Evolutionary conservation across 305 asterid genomes (phyloP).

Genomic region (Rubia balearica): DNA sequence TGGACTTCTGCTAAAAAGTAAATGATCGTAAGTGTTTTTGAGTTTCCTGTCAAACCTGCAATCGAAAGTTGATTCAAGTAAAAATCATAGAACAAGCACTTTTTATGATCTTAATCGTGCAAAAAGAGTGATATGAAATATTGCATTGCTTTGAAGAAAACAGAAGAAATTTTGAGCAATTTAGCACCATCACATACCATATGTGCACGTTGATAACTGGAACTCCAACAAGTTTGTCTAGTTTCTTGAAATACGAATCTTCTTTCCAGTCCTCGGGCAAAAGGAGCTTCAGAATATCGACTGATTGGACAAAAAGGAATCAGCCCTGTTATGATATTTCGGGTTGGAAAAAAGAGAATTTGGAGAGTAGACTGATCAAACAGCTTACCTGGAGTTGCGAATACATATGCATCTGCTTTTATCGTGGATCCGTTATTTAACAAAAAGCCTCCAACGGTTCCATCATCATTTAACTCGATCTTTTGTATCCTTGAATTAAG

Average conservation of each 20-base stretch:
- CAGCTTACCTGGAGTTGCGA: constrained; percentile 83
- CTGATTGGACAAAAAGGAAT: constrained; percentile 30
- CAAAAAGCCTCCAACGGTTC: constrained; percentile 55
- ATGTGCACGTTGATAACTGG: constrained; percentile 98
- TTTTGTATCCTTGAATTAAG: constrained; percentile 75
- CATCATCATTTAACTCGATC: constrained; percentile 70
- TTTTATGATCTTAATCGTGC: not conserved
- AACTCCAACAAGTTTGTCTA: constrained; percentile 92
- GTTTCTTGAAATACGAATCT: constrained; percentile 66
- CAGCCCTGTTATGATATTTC: constrained; percentile 1
- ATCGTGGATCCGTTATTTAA: constrained; percentile 55
- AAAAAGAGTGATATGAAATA: not conserved
- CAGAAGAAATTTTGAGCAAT: not conserved
- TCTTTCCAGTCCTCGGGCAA: constrained; percentile 87
- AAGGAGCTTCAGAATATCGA: constrained; percentile 88
- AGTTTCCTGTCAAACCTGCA: constrained; percentile 96
- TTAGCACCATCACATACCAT: constrained; percentile 52
- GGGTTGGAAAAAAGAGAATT: not conserved
- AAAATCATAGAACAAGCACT: not conserved
- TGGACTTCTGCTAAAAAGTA: constrained; percentile 94
- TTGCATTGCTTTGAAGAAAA: not conserved
- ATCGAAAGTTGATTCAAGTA: constrained; percentile 6
- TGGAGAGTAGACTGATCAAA: constrained; percentile 6
- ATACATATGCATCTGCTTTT: constrained; percentile 81
- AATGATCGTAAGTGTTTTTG: constrained; percentile 85